Evolutionary conservation across 306 rosid species (phyloP).

Genomic region (Quercus aquifolioides): DNA sequence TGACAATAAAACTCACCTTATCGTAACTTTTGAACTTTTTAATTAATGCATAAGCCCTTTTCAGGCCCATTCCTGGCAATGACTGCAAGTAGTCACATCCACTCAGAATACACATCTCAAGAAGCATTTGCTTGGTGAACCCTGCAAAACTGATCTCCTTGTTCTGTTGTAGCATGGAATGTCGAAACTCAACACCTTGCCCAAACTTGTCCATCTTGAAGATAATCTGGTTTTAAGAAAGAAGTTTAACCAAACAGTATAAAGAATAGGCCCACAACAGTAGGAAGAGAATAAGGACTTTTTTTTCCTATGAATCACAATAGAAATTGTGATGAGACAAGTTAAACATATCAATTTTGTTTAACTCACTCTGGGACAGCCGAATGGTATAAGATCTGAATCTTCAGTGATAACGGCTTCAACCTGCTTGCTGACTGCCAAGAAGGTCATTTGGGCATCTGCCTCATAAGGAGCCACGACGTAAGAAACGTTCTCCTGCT

Average conservation of each 20-base stretch:
- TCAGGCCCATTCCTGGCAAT: constrained; percentile 96
- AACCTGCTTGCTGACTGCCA: constrained; percentile 73
- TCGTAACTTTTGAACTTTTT: constrained; percentile 70
- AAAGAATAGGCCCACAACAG: neutral
- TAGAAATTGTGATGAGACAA: constrained; percentile 1
- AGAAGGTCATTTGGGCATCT: constrained; percentile 94
- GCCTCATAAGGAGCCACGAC: constrained; percentile 98
- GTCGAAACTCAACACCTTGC: constrained; percentile 79
- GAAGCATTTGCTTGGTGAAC: constrained; percentile 81
- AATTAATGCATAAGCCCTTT: constrained; percentile 83
- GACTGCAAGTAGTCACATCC: constrained; percentile 95
- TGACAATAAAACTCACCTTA: constrained; percentile 50
- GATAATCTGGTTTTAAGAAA: constrained; percentile 62
- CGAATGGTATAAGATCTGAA: constrained; percentile 94
- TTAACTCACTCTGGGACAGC: constrained; percentile 85
- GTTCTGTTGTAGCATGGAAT: constrained; percentile 65
- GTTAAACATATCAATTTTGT: constrained; percentile 3
- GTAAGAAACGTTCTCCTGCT: constrained; percentile 65
- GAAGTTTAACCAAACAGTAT: constrained; percentile 11
- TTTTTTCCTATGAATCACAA: neutral
- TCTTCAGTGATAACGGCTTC: constrained; percentile 93
- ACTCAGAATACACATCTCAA: constrained; percentile 95
- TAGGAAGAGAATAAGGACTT: neutral
- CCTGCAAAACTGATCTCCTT: constrained; percentile 84
- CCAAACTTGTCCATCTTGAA: constrained; percentile 96